A percentile compares a stretch with the other conserved stretches of the same genome.
Conservation (phyloP, 805 yeast genomes). For the Jamesozyma piceae region DNA sequence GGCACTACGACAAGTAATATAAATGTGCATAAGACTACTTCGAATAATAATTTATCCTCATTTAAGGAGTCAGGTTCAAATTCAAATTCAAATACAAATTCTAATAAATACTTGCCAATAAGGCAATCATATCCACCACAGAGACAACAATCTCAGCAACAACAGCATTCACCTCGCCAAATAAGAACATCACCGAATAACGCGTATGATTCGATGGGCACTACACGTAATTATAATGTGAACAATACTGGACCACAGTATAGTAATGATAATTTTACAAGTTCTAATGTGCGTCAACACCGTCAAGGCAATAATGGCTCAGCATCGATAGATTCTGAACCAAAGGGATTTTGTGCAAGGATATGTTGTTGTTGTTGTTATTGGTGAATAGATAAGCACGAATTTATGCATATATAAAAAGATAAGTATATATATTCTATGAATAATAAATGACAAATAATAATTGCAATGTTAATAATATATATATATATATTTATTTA, state of each 20-base stretch:
- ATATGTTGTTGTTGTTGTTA: not conserved
- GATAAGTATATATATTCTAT: no score
- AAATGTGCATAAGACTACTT: not conserved
- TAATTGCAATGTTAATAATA: not conserved
- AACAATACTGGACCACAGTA: not conserved
- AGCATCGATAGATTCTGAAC: not conserved
- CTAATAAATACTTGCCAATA: not conserved
- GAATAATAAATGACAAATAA: not conserved
- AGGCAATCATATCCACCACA: not conserved
- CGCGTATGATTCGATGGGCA: constrained; percentile 25
- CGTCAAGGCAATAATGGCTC: constrained; percentile 1
- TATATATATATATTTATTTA: not conserved
- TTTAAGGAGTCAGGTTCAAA: not conserved
- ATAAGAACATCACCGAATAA: not conserved
- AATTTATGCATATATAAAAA: no score
- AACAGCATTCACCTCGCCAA: constrained; percentile 1
- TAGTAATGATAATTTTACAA: constrained; percentile 3
- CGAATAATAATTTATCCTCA: not conserved
- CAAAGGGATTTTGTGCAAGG: not conserved
- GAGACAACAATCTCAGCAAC: not conserved
- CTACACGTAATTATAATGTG: constrained; percentile 7
- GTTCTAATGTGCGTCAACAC: constrained; percentile 1
- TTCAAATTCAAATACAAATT: not conserved
- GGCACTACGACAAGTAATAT: not conserved
- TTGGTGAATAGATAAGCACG: no score